phyloP scores from a whole-genome alignment of 140 eudicot species.

The Erigeron philadelphicus region DNA sequence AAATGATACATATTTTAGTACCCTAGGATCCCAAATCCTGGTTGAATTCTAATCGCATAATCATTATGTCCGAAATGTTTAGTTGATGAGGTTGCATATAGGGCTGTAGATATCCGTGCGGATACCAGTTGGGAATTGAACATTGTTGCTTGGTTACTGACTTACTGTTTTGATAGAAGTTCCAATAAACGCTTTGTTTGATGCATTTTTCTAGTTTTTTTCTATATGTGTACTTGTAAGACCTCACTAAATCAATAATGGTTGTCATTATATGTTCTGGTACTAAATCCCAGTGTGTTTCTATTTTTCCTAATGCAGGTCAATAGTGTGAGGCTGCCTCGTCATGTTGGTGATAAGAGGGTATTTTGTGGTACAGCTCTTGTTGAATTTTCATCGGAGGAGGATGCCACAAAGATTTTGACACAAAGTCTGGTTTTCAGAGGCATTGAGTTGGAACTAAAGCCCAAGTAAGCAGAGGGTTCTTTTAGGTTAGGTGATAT shows the following conservation, averaged over 20 bases:
- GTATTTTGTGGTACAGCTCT: slow-evolving; percentile 79
- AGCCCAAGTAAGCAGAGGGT: slow-evolving; percentile 59
- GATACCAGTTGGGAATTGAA: not conserved
- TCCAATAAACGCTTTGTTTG: not conserved
- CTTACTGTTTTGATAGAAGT: not conserved
- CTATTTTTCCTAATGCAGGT: slow-evolving; percentile 45
- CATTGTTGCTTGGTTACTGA: not conserved
- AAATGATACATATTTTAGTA: not conserved
- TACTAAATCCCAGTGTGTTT: not conserved
- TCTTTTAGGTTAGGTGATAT: not conserved
- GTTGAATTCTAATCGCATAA: no score
- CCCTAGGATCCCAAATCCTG: no score
- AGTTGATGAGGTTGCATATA: not conserved
- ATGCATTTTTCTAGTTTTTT: not conserved
- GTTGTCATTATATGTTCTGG: not conserved
- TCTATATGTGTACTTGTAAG: not conserved
- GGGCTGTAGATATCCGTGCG: not conserved
- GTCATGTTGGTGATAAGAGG: slow-evolving; percentile 67
- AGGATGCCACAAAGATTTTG: slow-evolving; percentile 63
- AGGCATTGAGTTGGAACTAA: slow-evolving; percentile 67
- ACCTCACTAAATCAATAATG: no score
- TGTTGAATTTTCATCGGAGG: slow-evolving; percentile 80
- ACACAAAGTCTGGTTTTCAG: slow-evolving; percentile 52
- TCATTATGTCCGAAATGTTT: not conserved
- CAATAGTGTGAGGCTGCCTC: slow-evolving; percentile 88